These are phyloP conservation scores for Fusarium luffae DNA, from an alignment of 2,329 filamentous ascomycete species.

Conservation along the genomic window DNA sequence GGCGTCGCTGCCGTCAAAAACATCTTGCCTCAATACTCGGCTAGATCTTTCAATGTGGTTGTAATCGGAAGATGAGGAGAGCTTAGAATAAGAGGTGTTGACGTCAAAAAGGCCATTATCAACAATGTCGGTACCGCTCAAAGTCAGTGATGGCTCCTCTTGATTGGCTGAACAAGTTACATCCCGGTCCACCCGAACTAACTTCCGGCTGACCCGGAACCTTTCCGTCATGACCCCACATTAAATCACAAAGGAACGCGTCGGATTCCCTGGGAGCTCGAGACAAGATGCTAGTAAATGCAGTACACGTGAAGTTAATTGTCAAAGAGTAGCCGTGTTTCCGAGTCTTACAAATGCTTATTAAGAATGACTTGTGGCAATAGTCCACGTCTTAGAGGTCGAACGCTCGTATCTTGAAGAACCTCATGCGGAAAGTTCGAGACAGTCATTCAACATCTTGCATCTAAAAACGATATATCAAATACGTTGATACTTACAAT, in stretches of 20 bases:
- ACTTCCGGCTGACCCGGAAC: neutral
- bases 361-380: neutral
- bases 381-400: fast-evolving
- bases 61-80: neutral
- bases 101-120: neutral
- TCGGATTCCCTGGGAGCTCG: neutral
- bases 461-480: too few species aligned
- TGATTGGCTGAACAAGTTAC: neutral
- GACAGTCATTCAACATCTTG: too few species aligned
- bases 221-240: neutral
- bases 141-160: neutral
- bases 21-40: neutral
- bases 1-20: too few species aligned
- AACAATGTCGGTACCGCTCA: neutral
- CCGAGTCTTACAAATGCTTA: neutral
- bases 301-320: neutral
- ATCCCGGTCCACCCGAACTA: neutral
- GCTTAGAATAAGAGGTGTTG: neutral
- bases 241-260: neutral
- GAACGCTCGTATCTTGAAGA: fast-evolving
- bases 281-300: neutral
- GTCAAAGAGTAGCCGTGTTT: neutral
- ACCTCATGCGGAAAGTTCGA: too few species aligned
- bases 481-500: too few species aligned
- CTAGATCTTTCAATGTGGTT: too few species aligned